Evolutionary conservation across 192 early-diverging fungal genomes (phyloP).

Genomic region (Dimargaris verticillata): DNA sequence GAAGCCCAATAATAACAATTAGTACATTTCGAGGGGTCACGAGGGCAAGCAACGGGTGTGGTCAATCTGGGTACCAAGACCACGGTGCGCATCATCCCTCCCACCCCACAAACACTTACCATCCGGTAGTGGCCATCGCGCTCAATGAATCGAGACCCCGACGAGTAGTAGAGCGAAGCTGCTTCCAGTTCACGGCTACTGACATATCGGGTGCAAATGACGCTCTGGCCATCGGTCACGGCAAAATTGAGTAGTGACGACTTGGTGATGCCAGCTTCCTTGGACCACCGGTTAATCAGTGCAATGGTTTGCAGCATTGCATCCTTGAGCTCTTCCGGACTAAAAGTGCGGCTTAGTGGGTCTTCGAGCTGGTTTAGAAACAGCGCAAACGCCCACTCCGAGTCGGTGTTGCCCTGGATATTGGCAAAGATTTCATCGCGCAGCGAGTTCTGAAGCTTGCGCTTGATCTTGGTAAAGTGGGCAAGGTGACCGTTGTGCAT

Average conservation of each 20-base stretch:
- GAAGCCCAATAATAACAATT: too few relatives aligned
- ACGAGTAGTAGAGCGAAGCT: constrained; percentile 63
- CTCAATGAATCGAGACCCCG: constrained; percentile 52
- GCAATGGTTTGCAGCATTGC: constrained; percentile 65
- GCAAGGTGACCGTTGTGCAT: constrained; percentile 66
- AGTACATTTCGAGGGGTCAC: too few relatives aligned
- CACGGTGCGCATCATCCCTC: too few relatives aligned
- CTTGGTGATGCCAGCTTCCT: constrained; percentile 42
- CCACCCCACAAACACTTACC: too few relatives aligned
- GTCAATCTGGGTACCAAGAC: too few relatives aligned
- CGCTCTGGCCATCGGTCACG: constrained; percentile 58
- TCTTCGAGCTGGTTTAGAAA: constrained; percentile 43
- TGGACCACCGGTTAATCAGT: constrained; percentile 51
- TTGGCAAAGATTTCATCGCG: constrained; percentile 48
- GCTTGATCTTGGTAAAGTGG: constrained; percentile 48
- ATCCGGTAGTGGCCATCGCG: constrained; percentile 49
- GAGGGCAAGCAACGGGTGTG: too few relatives aligned
- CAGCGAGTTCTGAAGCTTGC: constrained; percentile 40
- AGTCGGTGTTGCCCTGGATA: constrained; percentile 65
- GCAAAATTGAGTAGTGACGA: constrained; percentile 64
- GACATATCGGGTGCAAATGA: constrained; percentile 62
- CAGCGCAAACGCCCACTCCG: constrained; percentile 65
- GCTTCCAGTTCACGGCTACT: constrained; percentile 48
- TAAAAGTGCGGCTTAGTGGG: constrained; percentile 30
- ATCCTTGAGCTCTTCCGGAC: constrained; percentile 38